phyloP scores from a whole-genome alignment of 2,329 filamentous ascomycete species.

The Aspergillus oerlinghausenensis region DNA sequence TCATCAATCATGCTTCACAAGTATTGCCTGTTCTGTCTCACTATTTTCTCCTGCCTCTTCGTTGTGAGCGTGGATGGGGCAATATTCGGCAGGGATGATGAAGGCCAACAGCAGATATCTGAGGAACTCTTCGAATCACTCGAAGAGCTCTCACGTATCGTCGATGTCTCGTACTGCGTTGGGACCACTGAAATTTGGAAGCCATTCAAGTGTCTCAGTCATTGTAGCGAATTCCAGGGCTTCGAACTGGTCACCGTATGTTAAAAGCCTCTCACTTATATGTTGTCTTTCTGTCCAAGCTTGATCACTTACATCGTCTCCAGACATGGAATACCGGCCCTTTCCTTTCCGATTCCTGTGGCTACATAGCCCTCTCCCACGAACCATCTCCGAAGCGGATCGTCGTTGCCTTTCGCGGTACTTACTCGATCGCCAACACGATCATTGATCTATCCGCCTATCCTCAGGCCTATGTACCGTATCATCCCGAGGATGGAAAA shows the following conservation, averaged over 20 bases:
- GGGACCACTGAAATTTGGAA: conserved; percentile 74
- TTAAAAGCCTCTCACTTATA: neutral
- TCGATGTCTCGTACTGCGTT: conserved; percentile 93
- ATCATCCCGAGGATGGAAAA: conserved; percentile 53
- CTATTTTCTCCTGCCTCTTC: neutral
- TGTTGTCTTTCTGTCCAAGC: neutral
- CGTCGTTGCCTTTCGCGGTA: conserved; percentile 86
- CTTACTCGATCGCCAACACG: conserved; percentile 88
- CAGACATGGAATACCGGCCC: conserved; percentile 85
- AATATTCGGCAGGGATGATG: neutral
- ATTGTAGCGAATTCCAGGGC: conserved; percentile 75
- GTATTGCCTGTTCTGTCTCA: neutral
- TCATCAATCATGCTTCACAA: neutral
- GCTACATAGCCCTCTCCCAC: conserved; percentile 88
- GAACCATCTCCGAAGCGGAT: conserved; percentile 57
- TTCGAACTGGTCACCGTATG: conserved; percentile 67
- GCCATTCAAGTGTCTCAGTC: conserved; percentile 80
- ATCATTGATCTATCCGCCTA: conserved; percentile 84
- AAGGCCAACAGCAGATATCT: conserved; percentile 44
- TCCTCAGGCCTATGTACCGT: conserved; percentile 86
- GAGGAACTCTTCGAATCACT: conserved; percentile 69
- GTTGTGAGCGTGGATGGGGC: neutral
- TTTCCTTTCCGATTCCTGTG: conserved; percentile 83
- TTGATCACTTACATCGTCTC: conserved; percentile 1
- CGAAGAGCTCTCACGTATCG: conserved; percentile 82